These are phyloP conservation scores for Coemansia sp. DNA, from an alignment of 192 early-diverging fungal species.

Conservation along the genomic window DNA sequence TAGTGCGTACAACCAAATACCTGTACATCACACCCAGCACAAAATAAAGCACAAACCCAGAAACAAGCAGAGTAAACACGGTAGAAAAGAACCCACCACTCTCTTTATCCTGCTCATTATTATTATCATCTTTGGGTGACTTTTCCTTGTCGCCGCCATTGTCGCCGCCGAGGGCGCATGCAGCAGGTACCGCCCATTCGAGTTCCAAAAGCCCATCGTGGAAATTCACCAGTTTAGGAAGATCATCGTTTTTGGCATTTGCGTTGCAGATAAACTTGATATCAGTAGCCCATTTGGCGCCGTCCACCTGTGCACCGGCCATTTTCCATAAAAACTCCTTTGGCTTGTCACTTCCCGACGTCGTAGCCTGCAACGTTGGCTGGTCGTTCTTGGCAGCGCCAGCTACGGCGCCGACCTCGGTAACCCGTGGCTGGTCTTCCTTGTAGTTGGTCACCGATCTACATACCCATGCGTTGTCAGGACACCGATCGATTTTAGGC, in stretches of 20 bases:
- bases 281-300: conserved; percentile 32
- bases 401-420: conserved; percentile 35
- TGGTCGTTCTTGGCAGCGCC: conserved; percentile 19
- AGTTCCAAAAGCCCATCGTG: conserved; percentile 40
- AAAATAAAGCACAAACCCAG: conserved; percentile 34
- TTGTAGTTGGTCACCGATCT: conserved; percentile 50
- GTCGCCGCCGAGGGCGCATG: conserved; percentile 36
- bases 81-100: conserved; percentile 48
- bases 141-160: conserved; percentile 22
- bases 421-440: conserved; percentile 32
- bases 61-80: conserved; percentile 29
- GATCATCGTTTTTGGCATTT: conserved; percentile 29
- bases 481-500: conserved; percentile 46
- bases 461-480: conserved; percentile 41
- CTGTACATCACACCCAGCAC: conserved; percentile 54
- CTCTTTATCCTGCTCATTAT: neutral
- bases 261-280: conserved; percentile 48
- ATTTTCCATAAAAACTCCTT: conserved; percentile 51
- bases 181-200: conserved; percentile 51
- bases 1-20: conserved; percentile 37
- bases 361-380: conserved; percentile 31
- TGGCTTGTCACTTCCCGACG: conserved; percentile 26
- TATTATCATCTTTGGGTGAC: conserved; percentile 10
- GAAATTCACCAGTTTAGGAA: conserved; percentile 25
- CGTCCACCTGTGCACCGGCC: conserved; percentile 31